A percentile compares a stretch with the other conserved stretches of the same genome.
Evolutionary conservation across 148 eudicot species (phyloP).

Genomic region (Dysphania ambrosioides): DNA sequence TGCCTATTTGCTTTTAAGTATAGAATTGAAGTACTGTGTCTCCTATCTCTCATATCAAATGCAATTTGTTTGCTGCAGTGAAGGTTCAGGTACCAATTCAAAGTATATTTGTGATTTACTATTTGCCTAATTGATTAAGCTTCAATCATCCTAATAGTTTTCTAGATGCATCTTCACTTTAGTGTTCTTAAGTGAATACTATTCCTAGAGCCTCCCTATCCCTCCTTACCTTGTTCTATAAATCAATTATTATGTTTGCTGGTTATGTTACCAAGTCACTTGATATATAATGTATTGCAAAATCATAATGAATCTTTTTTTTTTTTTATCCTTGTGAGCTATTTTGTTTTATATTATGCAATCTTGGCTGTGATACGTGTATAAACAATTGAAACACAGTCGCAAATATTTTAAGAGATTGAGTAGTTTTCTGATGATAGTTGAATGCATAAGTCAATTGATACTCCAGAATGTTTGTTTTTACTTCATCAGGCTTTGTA

Average conservation of each 20-base stretch:
- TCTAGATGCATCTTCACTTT: background rate
- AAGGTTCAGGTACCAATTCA: background rate
- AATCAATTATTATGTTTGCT: background rate
- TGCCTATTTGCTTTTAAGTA: background rate
- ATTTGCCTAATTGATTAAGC: background rate
- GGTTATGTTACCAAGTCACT: background rate
- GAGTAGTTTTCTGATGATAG: background rate
- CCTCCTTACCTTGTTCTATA: background rate
- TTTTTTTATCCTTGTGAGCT: background rate
- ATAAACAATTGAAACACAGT: background rate
- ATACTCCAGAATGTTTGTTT: background rate
- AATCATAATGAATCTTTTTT: background rate
- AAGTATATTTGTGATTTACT: background rate
- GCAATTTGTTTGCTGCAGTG: background rate
- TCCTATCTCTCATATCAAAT: background rate
- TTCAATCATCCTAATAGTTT: background rate
- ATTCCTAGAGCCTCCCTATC: background rate
- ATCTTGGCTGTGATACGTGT: background rate
- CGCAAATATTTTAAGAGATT: background rate
- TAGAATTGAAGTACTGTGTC: constrained; percentile 6
- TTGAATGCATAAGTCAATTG: background rate
- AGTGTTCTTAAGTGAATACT: background rate
- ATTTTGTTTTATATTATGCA: background rate
- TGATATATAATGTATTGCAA: background rate
- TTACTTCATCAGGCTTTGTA: background rate